Conservation (phyloP, 2,329 filamentous ascomycete genomes). For the Penicillium sp. region DNA sequence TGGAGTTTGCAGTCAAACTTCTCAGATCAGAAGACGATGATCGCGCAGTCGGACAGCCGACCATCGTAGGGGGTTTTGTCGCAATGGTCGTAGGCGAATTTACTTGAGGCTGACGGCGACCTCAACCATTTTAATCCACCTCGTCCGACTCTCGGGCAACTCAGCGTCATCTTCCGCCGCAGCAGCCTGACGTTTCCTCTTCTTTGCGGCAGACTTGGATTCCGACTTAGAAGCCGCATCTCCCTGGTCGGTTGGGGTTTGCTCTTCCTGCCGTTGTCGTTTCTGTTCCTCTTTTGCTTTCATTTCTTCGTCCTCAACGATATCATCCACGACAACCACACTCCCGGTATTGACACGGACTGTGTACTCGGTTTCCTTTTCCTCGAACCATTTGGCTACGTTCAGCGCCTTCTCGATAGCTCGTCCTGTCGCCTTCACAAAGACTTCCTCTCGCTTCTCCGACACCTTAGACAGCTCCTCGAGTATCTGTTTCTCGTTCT, state of each 20-base stretch:
- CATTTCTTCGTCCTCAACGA: conserved; percentile 45
- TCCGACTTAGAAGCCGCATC: conserved; percentile 7
- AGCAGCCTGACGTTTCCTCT: conserved; percentile 29
- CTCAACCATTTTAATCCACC: conserved; percentile 51
- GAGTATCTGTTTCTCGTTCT: conserved; percentile 34
- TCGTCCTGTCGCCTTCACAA: conserved; percentile 60
- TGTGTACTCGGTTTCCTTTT: conserved; percentile 50
- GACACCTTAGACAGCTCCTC: conserved; percentile 34
- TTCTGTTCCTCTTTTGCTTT: conserved; percentile 30
- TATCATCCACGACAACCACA: conserved; percentile 61
- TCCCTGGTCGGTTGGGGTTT: conserved; percentile 13
- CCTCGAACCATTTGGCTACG: conserved; percentile 58
- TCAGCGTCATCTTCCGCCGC: conserved; percentile 32
- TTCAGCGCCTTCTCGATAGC: conserved; percentile 59
- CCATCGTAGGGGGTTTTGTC: background rate
- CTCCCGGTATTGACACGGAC: conserved; percentile 57
- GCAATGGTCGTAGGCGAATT: conserved; percentile 9
- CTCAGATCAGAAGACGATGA: background rate
- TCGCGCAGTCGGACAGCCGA: background rate
- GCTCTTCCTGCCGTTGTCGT: conserved; percentile 19
- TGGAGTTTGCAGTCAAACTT: background rate
- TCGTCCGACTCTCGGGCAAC: conserved; percentile 45
- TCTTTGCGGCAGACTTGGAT: conserved; percentile 28
- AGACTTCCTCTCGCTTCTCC: conserved; percentile 51
- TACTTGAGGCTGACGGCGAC: conserved; percentile 46